Evolutionary conservation across 31 red algal species (phyloP).

Genomic region (Odonthalia washingtoniensis): DNA sequence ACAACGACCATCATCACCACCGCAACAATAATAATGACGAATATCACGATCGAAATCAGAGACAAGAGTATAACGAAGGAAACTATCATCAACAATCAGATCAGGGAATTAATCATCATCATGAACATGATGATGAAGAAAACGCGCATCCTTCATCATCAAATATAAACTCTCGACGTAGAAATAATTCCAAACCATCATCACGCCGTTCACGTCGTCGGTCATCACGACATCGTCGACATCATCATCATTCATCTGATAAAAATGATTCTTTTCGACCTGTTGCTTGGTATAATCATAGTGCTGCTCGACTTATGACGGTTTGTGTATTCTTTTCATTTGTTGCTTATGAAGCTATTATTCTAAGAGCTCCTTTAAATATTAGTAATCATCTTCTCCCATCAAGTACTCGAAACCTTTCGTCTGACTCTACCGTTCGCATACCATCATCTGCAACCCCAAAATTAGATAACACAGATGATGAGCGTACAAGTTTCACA

Average conservation of each 20-base stretch:
- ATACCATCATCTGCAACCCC: neutral
- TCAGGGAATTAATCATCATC: too few species aligned
- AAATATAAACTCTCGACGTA: neutral
- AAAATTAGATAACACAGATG: neutral
- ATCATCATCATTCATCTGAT: neutral
- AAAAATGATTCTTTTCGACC: conserved; percentile 8
- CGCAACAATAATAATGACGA: neutral
- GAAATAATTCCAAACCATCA: neutral
- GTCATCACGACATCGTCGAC: neutral
- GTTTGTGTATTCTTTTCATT: conserved; percentile 24
- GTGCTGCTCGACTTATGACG: conserved; percentile 8
- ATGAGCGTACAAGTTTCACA: neutral
- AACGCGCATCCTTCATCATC: too few species aligned
- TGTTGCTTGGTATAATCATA: conserved; percentile 11
- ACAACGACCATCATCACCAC: conserved; percentile 32
- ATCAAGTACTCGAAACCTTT: neutral
- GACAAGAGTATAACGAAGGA: too few species aligned
- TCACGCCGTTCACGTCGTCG: conserved; percentile 28
- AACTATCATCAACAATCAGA: too few species aligned
- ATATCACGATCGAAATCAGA: too few species aligned
- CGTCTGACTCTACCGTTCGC: neutral
- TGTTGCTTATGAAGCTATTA: conserved; percentile 47
- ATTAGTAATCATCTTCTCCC: neutral
- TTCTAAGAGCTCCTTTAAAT: conserved; percentile 33
- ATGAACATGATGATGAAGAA: too few species aligned